Evolutionary conservation across 2,329 filamentous ascomycete genomes (phyloP), one percentile per base, ranked within the genome.

Genomic region (Teratosphaeria epicoccoides): DNA sequence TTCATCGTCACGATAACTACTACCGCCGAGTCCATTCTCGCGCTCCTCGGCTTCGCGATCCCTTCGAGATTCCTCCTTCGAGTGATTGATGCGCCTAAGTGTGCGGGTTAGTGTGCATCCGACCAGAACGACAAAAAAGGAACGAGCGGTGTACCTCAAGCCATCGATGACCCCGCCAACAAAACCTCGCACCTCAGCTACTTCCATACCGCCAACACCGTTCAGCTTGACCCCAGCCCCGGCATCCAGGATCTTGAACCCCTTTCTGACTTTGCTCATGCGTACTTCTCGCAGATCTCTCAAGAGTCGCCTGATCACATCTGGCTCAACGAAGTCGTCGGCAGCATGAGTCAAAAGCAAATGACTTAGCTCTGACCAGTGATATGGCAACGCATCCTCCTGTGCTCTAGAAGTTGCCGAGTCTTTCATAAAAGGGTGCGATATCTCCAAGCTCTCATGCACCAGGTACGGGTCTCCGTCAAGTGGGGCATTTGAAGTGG

Each of bases 311-410:
- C 90, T 76, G 6, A 94, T 83, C 58, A 83, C 81, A 58, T 89
- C 84, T 2, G 87, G 77, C 0, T 85, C 75, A 29, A 80, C 78
- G 47, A 97, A 79, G 67, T 96, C 90, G 68, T 96, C 90, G 24
- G 81, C 78, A 3, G 90, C 90, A 51, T 88, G 85, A 46, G 90
- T 85, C 2, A 98, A 79, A 45, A 98, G 74, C 66, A 94, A 82
- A 70, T 95, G 89, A 17, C 86, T 84, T 7, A 97, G 73, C 70
- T 97, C 93, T 43, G 95, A 79, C 90, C 91, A 98, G 72, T 97
- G 91, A 66, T 95, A 97, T 0, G 93, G 93, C 26, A 98, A 74
- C 12, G 83, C 81, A 40, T 82, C 81, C 0, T 82, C 72, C 7
- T 84, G 81, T 1, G 85, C 80, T 46, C 80, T 74, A 20, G 84